Conservation (phyloP, 208 protist genomes). For the Leishmania turanica region DNA sequence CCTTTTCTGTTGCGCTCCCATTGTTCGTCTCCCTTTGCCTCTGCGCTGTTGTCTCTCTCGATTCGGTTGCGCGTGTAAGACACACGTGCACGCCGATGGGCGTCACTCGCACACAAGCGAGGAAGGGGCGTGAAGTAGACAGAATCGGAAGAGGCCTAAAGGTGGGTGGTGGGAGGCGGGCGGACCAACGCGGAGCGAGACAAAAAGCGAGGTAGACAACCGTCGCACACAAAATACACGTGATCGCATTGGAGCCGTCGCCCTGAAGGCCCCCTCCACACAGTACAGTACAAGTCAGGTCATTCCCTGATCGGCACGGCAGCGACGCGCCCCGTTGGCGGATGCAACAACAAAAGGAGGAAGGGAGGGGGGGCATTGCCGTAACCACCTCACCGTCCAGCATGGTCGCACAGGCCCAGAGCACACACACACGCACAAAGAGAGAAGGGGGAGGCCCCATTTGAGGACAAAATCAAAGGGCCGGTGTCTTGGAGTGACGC, state of each 20-base stretch:
- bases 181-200: background rate
- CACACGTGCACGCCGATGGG: background rate
- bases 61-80: background rate
- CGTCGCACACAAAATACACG: background rate
- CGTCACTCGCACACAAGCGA: background rate
- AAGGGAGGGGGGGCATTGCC: background rate
- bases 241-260: background rate
- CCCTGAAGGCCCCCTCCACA: background rate
- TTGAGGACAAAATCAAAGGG: background rate
- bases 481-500: background rate
- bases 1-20: background rate
- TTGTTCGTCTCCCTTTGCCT: background rate
- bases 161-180: too few species aligned
- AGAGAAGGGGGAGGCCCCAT: background rate
- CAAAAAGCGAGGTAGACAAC: too few species aligned
- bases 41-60: background rate
- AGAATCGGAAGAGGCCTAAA: background rate
- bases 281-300: background rate
- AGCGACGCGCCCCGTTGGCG: background rate
- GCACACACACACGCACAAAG: background rate
- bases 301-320: background rate
- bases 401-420: background rate
- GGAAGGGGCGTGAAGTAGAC: background rate
- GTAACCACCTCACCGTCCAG: background rate
- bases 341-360: background rate